Base-by-base conservation (phyloP, 148 eudicot species). In the Mesembryanthemum crystallinum region DNA sequence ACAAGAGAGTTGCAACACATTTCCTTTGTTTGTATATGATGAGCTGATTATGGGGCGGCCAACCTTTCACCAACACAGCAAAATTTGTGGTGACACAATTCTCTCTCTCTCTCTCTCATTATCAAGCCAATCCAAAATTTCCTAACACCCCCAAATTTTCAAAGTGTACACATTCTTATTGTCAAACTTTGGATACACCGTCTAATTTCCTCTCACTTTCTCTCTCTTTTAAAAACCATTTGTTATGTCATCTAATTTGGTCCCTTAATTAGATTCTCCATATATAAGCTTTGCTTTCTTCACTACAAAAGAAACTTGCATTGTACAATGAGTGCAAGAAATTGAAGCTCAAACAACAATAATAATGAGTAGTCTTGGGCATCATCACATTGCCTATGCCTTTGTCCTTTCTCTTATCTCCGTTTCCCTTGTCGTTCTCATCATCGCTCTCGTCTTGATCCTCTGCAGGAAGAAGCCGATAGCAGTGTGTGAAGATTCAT, bases 351-450 rank as follows among this genome's bases (percentile, higher is more conserved):
- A 35, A 35, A 35, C 39, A 35, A n/a, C n/a, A n/a, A n/a, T n/a
- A n/a, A n/a, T n/a, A n/a, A 80, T 75, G 78, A 74, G 59, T 42
- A 13, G 9, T 75, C 71, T 61, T 35, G 35, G 66, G 17, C 45
- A 57, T 61, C 30, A 80, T 61, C 30, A 80, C 14, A 74, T 89
- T 15, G 79, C 81, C n/a, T 87, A 84, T 67, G 78, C 69, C 17
- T 72, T 75, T 8, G 54, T 83, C 59, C 78, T 87, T 24, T 83
- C 87, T 62, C 30, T 84, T 49, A 85, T 85, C 54, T 82, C 85
- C 17, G 52, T 77, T 28, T 78, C 74, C 72, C 65, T 85, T n/a
- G n/a, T 87, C 23, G 15, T 82, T 67, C 79, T 86, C 8, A 45
- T 54, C 5, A 67, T 77, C n/a, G 35, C 76, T 21, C 84, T 88